These are phyloP conservation scores for Medicago truncatula DNA, from an alignment of 306 rosid genomes.

Conservation along the genomic window MtrunA17r5.0-ANR NC_053043.1:43141001-43141500, in stretches of 20 bases:
- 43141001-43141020: too few relatives aligned
- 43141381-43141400: too few relatives aligned
- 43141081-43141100: constrained; percentile 58
- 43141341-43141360: not conserved
- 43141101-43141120: constrained; percentile 60
- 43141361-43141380: too few relatives aligned
- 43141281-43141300: constrained; percentile 16
- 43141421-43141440: too few relatives aligned
- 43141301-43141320: constrained; percentile 50
- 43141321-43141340: constrained; percentile 30
- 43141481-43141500: too few relatives aligned
- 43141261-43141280: constrained; percentile 38
- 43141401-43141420: too few relatives aligned
- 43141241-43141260: constrained; percentile 49
- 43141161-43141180: constrained; percentile 69
- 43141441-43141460: too few relatives aligned
- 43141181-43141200: constrained; percentile 52
- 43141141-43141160: constrained; percentile 61
- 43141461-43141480: too few relatives aligned
- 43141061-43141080: constrained; percentile 35
- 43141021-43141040: too few relatives aligned
- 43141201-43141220: not conserved
- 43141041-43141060: not conserved
- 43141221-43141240: constrained; percentile 53
- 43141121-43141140: constrained; percentile 46